Percentiles rank a stretch among this genome's conserved stretches.
Evolutionary conservation across 225 moss, liverwort and hornwort species (phyloP).

Genomic region (Polytrichum commune): DNA sequence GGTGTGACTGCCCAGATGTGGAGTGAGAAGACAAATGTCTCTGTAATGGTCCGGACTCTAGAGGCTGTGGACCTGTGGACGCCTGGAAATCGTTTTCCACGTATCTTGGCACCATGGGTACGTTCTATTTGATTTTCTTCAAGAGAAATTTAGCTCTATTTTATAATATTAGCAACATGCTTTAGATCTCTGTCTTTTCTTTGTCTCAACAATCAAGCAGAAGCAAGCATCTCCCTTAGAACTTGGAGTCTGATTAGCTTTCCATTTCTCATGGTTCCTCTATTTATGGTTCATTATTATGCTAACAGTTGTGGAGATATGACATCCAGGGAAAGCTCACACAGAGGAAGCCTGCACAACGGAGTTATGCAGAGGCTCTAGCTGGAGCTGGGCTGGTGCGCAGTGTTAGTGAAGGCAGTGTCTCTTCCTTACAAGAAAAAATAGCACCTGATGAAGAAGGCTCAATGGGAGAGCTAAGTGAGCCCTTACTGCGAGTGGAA

Average conservation of each 20-base stretch:
- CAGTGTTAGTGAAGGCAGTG: slow-evolving; percentile 57
- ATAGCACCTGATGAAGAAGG: slow-evolving; percentile 30
- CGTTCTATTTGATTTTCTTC: neutral
- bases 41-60: slow-evolving; percentile 58
- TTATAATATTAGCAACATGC: no score
- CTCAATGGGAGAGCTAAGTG: slow-evolving; percentile 46
- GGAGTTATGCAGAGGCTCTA: slow-evolving; percentile 58
- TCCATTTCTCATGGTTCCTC: no score
- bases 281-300: no score
- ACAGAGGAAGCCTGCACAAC: slow-evolving; percentile 49
- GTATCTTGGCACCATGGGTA: slow-evolving; percentile 63
- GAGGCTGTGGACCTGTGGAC: slow-evolving; percentile 65
- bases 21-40: slow-evolving; percentile 42
- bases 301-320: no score
- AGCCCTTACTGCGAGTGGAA: slow-evolving; percentile 71
- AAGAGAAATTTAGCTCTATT: no score
- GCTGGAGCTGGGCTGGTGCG: slow-evolving; percentile 56
- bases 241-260: no score
- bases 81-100: slow-evolving; percentile 52
- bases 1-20: slow-evolving; percentile 56
- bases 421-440: slow-evolving; percentile 44
- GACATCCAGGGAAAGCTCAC: slow-evolving; percentile 50
- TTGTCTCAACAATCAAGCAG: no score
- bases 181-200: no score
- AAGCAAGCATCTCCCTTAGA: no score